Conservation (phyloP, 169 alveolate species). For the Babesia caballi region DNA sequence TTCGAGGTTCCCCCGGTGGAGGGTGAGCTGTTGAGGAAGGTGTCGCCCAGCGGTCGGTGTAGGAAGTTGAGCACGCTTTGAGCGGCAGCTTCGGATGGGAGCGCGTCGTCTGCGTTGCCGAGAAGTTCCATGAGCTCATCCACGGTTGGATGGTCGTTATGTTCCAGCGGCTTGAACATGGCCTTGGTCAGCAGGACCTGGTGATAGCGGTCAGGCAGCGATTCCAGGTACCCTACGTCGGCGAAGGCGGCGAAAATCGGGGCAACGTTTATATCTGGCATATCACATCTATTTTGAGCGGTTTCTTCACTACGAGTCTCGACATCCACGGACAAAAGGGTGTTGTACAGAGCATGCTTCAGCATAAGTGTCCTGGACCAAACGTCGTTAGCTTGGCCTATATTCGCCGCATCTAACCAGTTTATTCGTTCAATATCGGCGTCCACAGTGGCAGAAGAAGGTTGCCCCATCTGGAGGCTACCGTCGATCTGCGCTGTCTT, state of each 20-base stretch:
- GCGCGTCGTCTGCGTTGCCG: background rate
- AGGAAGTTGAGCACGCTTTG: background rate
- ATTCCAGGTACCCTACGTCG: background rate
- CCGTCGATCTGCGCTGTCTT: constrained; percentile 5
- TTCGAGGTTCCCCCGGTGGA: background rate
- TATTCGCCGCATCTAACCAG: background rate
- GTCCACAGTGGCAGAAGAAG: background rate
- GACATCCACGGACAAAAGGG: constrained; percentile 6
- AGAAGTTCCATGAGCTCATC: constrained; percentile 1
- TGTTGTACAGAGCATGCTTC: constrained; percentile 15
- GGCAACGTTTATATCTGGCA: background rate
- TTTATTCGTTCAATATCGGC: background rate
- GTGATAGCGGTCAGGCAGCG: background rate
- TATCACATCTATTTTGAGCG: background rate
- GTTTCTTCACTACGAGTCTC: background rate
- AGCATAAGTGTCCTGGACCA: constrained; percentile 19
- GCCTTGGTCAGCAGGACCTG: background rate
- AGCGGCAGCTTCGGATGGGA: background rate
- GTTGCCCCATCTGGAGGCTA: background rate
- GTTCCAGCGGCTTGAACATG: background rate
- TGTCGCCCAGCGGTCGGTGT: constrained; percentile 3
- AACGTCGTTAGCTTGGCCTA: background rate
- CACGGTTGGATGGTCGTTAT: background rate
- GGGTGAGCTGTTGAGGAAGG: background rate
- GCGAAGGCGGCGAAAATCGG: background rate